Evolutionary conservation across 257 asterid species (phyloP).

Genomic region (Perilla frutescens): DNA sequence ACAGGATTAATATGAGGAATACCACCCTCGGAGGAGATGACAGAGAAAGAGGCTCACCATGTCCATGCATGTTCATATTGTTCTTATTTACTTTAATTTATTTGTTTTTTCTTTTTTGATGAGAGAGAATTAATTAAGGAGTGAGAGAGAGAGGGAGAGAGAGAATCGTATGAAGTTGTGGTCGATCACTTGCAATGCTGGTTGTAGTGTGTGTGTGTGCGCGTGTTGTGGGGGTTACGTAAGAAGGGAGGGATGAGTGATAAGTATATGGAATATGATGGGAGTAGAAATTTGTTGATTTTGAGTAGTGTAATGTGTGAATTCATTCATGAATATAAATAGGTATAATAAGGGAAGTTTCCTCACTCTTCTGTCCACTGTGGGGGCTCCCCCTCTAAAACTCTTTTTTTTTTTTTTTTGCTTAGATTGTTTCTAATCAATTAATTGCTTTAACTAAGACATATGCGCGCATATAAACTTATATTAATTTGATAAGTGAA

Average conservation of each 20-base stretch:
- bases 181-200: neutral
- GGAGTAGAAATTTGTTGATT: slow-evolving; percentile 29
- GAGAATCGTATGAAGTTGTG: neutral
- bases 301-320: neutral
- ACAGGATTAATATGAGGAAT: slow-evolving; percentile 18
- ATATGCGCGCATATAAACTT: too few species aligned
- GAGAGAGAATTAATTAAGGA: slow-evolving; percentile 18
- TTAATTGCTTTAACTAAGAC: too few species aligned
- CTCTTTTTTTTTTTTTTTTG: neutral
- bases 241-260: slow-evolving; percentile 11
- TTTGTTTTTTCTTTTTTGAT: neutral
- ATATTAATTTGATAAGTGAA: too few species aligned
- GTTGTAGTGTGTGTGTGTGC: neutral
- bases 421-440: neutral
- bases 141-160: neutral
- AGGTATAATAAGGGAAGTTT: neutral
- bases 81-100: neutral
- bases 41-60: slow-evolving; percentile 25
- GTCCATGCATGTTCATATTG: slow-evolving; percentile 42
- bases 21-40: slow-evolving; percentile 15
- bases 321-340: slow-evolving; percentile 11
- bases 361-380: neutral
- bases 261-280: slow-evolving; percentile 8
- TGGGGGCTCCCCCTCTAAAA: slow-evolving; percentile 36
- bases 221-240: slow-evolving; percentile 44